Base-by-base conservation (phyloP, 257 asterid species). In the Perilla frutescens region DNA sequence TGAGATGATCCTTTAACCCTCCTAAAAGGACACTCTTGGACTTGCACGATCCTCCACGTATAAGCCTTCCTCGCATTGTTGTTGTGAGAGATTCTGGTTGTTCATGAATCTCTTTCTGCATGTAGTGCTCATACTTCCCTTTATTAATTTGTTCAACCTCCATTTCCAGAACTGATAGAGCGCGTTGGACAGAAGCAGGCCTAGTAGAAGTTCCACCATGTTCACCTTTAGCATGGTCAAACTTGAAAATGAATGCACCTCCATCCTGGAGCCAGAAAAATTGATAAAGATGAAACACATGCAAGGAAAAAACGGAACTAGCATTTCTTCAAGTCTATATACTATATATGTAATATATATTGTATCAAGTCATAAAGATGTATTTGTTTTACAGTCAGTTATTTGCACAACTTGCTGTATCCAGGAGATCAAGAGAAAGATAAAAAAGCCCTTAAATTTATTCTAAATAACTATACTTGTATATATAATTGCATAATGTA, bases 21-120 rank as follows among this genome's bases (percentile, higher is more conserved):
- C 98, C 98, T 81, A 93, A 83, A 47, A 93, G 97, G 57, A 93
- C 97, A 64, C 93, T 85, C 85, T 88, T 91, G 77, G 91, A 83
- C 80, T 88, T 93, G 83, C 91, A 83, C 7, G 96, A 85, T 76
- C 98, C 97, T 82, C 96, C 98, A 54, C 89, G 93, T 80, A 90
- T 81, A 78, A 93, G 91, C 81, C 98, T 85, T 63, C 98, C 98
- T 79, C 97, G 82, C 98, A 93, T 91, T 56, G 98, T 91, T 34
- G 97, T 93, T 40, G 84, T 93, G 57, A 93, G 85, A 62, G 98
- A 93, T 79, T 91, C 96, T 29, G 98, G 90, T 72, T 93, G 98
- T 82, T 93, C 98, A 4, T 93, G 98, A 77, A 93, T 93, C 81
- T 93, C 98, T 82, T 93, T 93, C 84, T 93, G 96, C 98, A 93